Evolutionary conservation across 768 basidiomycete species (phyloP), one percentile per base, ranked within the genome.

Genomic region (Podaxis sp.): DNA sequence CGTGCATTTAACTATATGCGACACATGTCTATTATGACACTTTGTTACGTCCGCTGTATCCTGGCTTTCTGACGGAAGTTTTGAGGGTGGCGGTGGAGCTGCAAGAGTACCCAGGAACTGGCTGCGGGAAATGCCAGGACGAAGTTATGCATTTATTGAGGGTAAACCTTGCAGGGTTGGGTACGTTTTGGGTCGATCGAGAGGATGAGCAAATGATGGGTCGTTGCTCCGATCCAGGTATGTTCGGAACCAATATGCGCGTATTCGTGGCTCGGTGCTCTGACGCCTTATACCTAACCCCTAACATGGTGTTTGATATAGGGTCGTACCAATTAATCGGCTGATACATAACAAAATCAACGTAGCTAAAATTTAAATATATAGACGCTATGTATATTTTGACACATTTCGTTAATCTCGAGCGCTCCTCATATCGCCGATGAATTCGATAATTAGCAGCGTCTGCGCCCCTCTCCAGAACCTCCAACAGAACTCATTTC

Each of bases 301-400:
- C 38, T 40, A 24, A 20, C 20, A 38, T 30, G 6, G 36, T 40
- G 15, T 46, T 46, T 10, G 10, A 40, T 38, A 56, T 56, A 56
- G 54, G 54, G 54, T 40, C 37, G 37, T 24, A 8, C 30, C 22
- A 24, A 37, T 20, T 22, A 24, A 40, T 13, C 20, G 24, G 28
- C 33, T 33, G 33, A 33, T 33, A n/a, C n/a, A n/a, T n/a, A 20
- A 28, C 22, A 57, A 41, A 13, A n/a, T 49, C 36, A 50, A 50
- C 10, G 41, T 38, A 6, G 41, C n/a, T 44, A 40, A 26, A 46
- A 48, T 40, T 20, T 48, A 2, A 33, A 33, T 33, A 10, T 8
- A 33, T 58, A 58, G 57, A 20, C 57, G 57, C 46, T 58, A 58
- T 58, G 38, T 56, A 46, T 24, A 24, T 50, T 50, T 50, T 15